Percentiles rank a stretch among this genome's conserved stretches.
Conservation (phyloP, 2,329 filamentous ascomycete genomes). For the Ceratocystis ficicola region DNA sequence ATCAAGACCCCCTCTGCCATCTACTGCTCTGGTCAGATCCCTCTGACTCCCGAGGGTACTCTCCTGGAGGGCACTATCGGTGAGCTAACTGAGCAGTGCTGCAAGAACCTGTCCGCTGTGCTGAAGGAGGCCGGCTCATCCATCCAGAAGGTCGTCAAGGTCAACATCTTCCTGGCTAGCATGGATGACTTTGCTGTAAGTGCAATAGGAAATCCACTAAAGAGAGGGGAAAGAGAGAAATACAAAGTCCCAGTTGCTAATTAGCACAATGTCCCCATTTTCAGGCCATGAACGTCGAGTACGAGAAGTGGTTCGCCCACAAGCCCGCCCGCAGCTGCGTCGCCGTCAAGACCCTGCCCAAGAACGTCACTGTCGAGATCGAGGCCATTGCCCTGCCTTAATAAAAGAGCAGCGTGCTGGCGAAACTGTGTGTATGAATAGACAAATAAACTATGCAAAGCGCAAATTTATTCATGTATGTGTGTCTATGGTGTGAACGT, state of each 20-base stretch:
- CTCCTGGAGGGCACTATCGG: constrained; percentile 46
- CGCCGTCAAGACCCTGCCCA: constrained; percentile 77
- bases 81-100: constrained; percentile 50
- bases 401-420: constrained; percentile 20
- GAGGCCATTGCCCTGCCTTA: constrained; percentile 68
- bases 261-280: neutral
- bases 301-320: constrained; percentile 69
- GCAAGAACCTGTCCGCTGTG: constrained; percentile 73
- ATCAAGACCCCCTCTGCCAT: constrained; percentile 54
- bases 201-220: constrained; percentile 14
- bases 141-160: constrained; percentile 75
- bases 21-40: constrained; percentile 64
- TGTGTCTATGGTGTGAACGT: neutral
- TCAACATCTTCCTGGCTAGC: constrained; percentile 79
- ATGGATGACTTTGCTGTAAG: constrained; percentile 71
- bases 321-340: constrained; percentile 85
- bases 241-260: neutral
- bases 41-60: constrained; percentile 45
- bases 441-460: constrained; percentile 12
- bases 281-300: constrained; percentile 69
- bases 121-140: constrained; percentile 69
- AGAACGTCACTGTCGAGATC: constrained; percentile 79
- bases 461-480: constrained; percentile 3
- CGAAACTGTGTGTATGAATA: constrained; percentile 9
- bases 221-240: too few species aligned